Percentiles rank a stretch among this genome's conserved stretches.
Conservation (phyloP, 1,284 basidiomycete genomes). For the Trichosporon ovoides region DNA sequence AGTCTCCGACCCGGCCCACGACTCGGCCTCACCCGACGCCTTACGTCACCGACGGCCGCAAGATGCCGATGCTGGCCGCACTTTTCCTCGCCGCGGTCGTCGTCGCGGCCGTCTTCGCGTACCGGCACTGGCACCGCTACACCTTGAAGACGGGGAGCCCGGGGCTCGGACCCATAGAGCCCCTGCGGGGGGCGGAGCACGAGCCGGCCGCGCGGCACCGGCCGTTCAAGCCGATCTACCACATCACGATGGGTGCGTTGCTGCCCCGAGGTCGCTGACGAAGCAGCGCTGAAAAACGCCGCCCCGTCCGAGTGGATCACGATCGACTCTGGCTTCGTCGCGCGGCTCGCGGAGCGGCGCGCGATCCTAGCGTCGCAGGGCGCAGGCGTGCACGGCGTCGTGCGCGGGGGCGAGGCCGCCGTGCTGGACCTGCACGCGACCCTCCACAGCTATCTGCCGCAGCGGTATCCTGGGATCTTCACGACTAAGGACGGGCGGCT, state of each 20-base stretch:
- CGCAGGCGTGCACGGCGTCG: conserved; percentile 9
- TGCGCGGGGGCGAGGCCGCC: conserved; percentile 13
- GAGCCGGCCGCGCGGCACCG: conserved; percentile 10
- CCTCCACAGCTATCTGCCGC: conserved; percentile 7
- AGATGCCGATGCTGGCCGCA: neutral
- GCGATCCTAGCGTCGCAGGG: conserved; percentile 3
- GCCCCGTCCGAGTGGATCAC: conserved; percentile 14
- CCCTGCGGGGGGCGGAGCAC: neutral
- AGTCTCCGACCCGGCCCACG: no score
- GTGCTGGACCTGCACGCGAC: conserved; percentile 13
- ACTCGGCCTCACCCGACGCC: no score
- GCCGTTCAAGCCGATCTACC: conserved; percentile 20
- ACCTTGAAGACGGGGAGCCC: neutral
- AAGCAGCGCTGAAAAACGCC: conserved; percentile 10
- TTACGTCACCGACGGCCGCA: no score
- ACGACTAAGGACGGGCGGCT: neutral
- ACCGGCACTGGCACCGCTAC: neutral
- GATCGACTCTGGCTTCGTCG: conserved; percentile 11
- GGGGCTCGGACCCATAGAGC: neutral
- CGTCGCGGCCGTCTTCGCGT: neutral
- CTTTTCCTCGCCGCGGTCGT: neutral
- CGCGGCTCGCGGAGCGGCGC: conserved; percentile 7
- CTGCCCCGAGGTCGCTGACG: neutral
- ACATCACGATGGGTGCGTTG: conserved; percentile 18
- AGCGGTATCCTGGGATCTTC: conserved; percentile 15